Conservation (phyloP, 1,284 basidiomycete genomes). For the Bjerkandera adusta region DNA sequence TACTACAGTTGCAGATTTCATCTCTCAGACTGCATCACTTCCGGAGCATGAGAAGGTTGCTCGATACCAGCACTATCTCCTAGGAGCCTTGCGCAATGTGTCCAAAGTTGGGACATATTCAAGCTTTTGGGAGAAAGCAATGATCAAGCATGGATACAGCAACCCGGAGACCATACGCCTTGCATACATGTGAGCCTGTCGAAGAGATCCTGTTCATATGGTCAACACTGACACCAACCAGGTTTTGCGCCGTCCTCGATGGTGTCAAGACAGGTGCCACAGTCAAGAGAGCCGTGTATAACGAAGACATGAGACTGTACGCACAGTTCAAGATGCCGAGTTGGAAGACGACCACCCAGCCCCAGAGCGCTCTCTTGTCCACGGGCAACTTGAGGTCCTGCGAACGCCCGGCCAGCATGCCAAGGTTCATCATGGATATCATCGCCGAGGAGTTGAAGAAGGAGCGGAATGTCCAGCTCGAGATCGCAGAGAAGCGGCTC, state of each 20-base stretch:
- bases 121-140: conserved; percentile 51
- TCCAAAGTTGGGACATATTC: conserved; percentile 56
- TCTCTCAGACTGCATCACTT: conserved; percentile 30
- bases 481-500: conserved; percentile 20
- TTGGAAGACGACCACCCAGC: too few relatives aligned
- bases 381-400: conserved; percentile 8
- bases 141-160: conserved; percentile 48
- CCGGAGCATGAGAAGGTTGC: conserved; percentile 29
- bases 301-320: too few relatives aligned
- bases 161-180: conserved; percentile 48
- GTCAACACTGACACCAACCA: conserved; percentile 21
- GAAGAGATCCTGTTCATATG: not conserved
- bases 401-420: conserved; percentile 18
- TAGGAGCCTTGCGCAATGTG: conserved; percentile 44
- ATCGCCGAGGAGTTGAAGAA: conserved; percentile 30
- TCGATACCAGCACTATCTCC: conserved; percentile 45
- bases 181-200: conserved; percentile 54
- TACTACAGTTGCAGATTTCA: conserved; percentile 17
- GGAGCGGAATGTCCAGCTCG: conserved; percentile 21
- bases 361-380: too few relatives aligned
- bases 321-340: conserved; percentile 12
- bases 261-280: conserved; percentile 58
- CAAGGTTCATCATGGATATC: conserved; percentile 51
- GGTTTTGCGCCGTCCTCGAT: conserved; percentile 61
- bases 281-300: too few relatives aligned